Evolutionary conservation across 2,329 filamentous ascomycete genomes (phyloP).

Genomic region (Raffaelea albimanens): DNA sequence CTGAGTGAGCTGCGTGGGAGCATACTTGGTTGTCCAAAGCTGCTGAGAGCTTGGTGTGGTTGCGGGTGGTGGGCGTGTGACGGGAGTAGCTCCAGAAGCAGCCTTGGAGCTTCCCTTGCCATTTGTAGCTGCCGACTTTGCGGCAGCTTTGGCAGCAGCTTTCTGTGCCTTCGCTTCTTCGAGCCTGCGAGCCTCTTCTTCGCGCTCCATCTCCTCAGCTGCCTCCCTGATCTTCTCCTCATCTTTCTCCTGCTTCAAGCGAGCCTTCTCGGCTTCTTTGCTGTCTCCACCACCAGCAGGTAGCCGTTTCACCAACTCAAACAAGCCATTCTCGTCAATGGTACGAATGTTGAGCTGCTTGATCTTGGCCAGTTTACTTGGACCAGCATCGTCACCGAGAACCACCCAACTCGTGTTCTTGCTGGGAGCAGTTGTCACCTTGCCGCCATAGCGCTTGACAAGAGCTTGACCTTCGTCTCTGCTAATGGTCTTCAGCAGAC

Average conservation of each 20-base stretch:
- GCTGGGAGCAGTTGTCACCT: constrained; percentile 76
- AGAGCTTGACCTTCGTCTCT: constrained; percentile 78
- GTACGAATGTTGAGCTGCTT: constrained; percentile 71
- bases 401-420: constrained; percentile 93
- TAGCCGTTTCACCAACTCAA: constrained; percentile 70
- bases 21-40: constrained; percentile 93
- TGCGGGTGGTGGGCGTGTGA: constrained; percentile 21
- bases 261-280: constrained; percentile 76
- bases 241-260: constrained; percentile 76
- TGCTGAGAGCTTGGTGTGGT: constrained; percentile 36
- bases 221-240: constrained; percentile 73
- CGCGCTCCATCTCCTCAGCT: constrained; percentile 75
- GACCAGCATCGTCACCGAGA: constrained; percentile 81
- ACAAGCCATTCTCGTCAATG: constrained; percentile 88
- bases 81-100: background rate
- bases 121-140: constrained; percentile 4
- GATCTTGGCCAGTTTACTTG: constrained; percentile 86
- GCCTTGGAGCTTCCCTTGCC: background rate
- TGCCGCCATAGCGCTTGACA: constrained; percentile 90
- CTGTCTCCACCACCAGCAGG: constrained; percentile 82
- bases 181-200: constrained; percentile 54
- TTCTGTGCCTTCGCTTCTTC: constrained; percentile 47
- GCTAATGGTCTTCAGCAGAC: constrained; percentile 68
- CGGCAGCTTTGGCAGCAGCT: constrained; percentile 31
- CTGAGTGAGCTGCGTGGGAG: constrained; percentile 71